Evolutionary conservation across 768 basidiomycete genomes (phyloP).

Genomic region (Chiua virens): DNA sequence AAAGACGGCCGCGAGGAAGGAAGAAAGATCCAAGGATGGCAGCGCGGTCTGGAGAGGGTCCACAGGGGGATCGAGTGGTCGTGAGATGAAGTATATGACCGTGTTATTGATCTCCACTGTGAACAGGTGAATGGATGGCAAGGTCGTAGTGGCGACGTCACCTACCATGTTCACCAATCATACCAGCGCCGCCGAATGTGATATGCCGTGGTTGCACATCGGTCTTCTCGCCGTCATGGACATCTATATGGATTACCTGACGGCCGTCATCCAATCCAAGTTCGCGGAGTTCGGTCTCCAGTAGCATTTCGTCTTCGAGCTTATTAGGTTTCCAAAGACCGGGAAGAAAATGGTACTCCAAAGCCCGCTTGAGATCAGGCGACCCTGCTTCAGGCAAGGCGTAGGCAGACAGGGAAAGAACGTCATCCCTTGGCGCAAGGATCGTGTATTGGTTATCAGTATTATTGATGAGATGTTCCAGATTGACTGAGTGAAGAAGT

Average conservation of each 20-base stretch:
- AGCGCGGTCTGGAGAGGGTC: slow-evolving; percentile 81
- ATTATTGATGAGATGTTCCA: slow-evolving; percentile 69
- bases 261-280: slow-evolving; percentile 63
- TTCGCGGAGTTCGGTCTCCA: slow-evolving; percentile 79
- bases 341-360: slow-evolving; percentile 91
- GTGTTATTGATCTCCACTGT: slow-evolving; percentile 74
- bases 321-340: slow-evolving; percentile 73
- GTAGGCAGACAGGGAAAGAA: slow-evolving; percentile 57
- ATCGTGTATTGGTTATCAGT: slow-evolving; percentile 77
- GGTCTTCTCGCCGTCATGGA: slow-evolving; percentile 51
- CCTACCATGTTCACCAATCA: slow-evolving; percentile 77
- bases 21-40: slow-evolving; percentile 81
- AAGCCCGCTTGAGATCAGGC: slow-evolving; percentile 64
- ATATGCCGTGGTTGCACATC: slow-evolving; percentile 52
- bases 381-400: slow-evolving; percentile 63
- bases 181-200: slow-evolving; percentile 79
- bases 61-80: slow-evolving; percentile 77
- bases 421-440: slow-evolving; percentile 88
- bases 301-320: slow-evolving; percentile 67
- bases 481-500: slow-evolving; percentile 79
- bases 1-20: slow-evolving; percentile 88
- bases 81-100: slow-evolving; percentile 86
- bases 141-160: slow-evolving; percentile 4
- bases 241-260: slow-evolving; percentile 71
- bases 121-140: slow-evolving; percentile 8